These are phyloP conservation scores for Solanum gandarillasii DNA, from an alignment of 257 asterid genomes.

Conservation along the genomic window DNA sequence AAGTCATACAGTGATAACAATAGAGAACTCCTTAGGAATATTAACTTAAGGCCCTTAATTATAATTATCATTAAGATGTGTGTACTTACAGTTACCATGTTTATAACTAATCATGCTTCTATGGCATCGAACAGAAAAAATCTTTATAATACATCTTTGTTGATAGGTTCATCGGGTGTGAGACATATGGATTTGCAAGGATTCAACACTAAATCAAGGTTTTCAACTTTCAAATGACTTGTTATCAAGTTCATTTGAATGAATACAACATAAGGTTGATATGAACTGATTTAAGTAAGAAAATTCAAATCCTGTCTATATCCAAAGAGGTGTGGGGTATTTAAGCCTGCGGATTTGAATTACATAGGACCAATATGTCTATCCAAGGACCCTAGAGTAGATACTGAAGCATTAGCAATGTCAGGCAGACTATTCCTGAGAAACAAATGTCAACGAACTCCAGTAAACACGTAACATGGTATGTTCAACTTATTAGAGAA, in stretches of 20 bases:
- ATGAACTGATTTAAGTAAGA: not conserved
- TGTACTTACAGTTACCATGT: not conserved
- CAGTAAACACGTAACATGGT: not conserved
- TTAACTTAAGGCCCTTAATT: not conserved
- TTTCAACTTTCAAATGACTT: not conserved
- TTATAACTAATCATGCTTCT: not conserved
- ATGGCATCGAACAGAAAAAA: not conserved
- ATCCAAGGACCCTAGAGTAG: not conserved
- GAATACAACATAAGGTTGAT: not conserved
- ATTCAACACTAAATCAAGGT: not conserved
- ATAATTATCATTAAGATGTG: not conserved
- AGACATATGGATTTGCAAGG: not conserved
- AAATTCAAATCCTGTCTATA: not conserved
- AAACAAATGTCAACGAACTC: not conserved
- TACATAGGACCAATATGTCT: not conserved
- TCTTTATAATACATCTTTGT: not conserved
- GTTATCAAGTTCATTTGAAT: not conserved
- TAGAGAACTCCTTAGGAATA: not conserved
- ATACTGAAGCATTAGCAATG: not conserved
- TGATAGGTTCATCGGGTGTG: not conserved
- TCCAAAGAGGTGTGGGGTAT: not conserved
- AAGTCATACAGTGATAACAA: not conserved
- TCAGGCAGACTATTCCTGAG: not conserved
- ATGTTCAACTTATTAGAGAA: not conserved
- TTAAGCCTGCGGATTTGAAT: not conserved